Evolutionary conservation across 2,329 filamentous ascomycete species (phyloP).

Genomic region (Exophiala sp.): DNA sequence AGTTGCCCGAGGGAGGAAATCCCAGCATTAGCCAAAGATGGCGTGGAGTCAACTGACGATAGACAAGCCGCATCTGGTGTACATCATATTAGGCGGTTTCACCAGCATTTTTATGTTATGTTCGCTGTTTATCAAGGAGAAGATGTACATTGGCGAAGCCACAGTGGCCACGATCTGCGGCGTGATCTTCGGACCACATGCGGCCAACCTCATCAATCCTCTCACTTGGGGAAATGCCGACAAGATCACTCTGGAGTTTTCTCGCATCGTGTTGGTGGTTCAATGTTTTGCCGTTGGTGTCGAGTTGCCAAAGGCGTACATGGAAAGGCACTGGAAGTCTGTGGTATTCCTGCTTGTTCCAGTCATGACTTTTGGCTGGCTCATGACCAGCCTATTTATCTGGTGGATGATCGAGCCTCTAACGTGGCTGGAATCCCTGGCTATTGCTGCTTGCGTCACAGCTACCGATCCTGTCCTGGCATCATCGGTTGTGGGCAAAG

Average conservation of each 20-base stretch:
- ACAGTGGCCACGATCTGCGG: conserved; percentile 76
- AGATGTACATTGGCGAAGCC: conserved; percentile 96
- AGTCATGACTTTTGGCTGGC: conserved; percentile 91
- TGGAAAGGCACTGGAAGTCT: conserved; percentile 96
- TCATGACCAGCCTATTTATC: conserved; percentile 83
- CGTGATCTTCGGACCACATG: conserved; percentile 68
- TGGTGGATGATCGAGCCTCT: conserved; percentile 82
- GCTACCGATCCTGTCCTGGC: conserved; percentile 95
- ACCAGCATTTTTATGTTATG: conserved; percentile 98
- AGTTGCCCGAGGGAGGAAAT: not conserved
- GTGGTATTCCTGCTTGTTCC: conserved; percentile 83
- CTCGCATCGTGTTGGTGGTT: conserved; percentile 68
- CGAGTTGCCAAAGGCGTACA: conserved; percentile 71
- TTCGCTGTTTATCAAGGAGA: conserved; percentile 97
- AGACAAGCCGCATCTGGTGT: conserved; percentile 95
- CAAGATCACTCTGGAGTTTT: conserved; percentile 66
- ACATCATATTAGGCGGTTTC: conserved; percentile 96
- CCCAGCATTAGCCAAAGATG: conserved; percentile 35
- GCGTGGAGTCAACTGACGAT: conserved; percentile 57
- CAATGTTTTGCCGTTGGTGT: conserved; percentile 72
- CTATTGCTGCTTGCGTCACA: conserved; percentile 87
- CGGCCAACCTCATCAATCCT: conserved; percentile 61
- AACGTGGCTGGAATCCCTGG: conserved; percentile 85
- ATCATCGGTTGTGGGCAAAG: conserved; percentile 96
- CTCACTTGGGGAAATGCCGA: conserved; percentile 63